phyloP scores from a whole-genome alignment of 2,329 filamentous ascomycete species.

The Nemania sp. region DNA sequence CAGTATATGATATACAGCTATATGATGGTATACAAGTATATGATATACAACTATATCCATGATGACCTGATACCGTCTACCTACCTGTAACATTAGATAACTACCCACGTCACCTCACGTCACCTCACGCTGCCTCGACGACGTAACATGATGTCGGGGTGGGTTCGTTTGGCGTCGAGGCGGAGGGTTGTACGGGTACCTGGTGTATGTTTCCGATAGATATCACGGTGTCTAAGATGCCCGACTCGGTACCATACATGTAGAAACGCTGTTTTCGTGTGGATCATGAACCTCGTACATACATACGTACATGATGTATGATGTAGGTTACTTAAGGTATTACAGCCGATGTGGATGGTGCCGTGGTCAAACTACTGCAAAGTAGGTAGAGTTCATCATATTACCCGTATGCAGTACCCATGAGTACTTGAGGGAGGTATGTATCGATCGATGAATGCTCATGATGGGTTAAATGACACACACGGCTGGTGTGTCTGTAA shows the following conservation, averaged over 20 bases:
- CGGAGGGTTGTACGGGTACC: neutral
- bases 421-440: neutral
- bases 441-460: neutral
- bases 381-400: too few species aligned
- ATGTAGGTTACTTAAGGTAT: too few species aligned
- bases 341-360: too few species aligned
- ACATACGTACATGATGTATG: too few species aligned
- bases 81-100: too few species aligned
- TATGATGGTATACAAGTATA: too few species aligned
- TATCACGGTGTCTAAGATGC: neutral
- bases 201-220: constrained; percentile 7
- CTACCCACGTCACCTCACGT: neutral
- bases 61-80: too few species aligned
- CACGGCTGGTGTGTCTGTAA: constrained; percentile 13
- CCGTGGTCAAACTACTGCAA: too few species aligned
- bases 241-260: neutral
- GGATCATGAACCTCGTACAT: too few species aligned
- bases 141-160: neutral
- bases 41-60: too few species aligned
- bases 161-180: neutral
- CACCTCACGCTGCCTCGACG: neutral
- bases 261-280: neutral
- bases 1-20: too few species aligned
- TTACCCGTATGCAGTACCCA: too few species aligned
- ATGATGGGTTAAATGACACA: neutral